Evolutionary conservation across 441 rosid genomes (phyloP), one percentile per base, ranked within the genome.

Genomic region (Euphorbia celastroides): DNA sequence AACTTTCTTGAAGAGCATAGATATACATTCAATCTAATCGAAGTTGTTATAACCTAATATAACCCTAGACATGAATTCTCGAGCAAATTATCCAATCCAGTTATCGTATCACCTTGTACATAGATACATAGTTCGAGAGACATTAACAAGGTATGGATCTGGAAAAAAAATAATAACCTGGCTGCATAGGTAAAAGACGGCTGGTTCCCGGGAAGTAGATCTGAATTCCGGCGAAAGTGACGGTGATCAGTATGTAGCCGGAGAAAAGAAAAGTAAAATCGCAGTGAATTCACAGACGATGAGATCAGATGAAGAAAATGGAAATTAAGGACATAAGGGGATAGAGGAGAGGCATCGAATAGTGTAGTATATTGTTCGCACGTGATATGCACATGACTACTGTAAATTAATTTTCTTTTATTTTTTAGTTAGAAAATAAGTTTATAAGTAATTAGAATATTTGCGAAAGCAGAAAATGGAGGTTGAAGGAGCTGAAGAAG

Each of bases 401-500:
- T n/a, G n/a, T 55, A 55, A 31, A 22, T 54, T 23, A 23, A 5
- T 54, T 54, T 25, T 25, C 20, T 41, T 1, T 11, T 23, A 22
- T 22, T 46, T 20, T 46, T 2, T 5, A 46, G n/a, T 14, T 14
- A 14, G 14, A 1, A 1, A 46, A n/a, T 46, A 14, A 2, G n/a
- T 46, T 46, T 2, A 11, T n/a, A n/a, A n/a, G n/a, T n/a, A n/a
- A n/a, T n/a, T n/a, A n/a, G n/a, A n/a, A n/a, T n/a, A 44, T 11
- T n/a, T n/a, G n/a, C 73, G 63, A 66, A 89, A 83, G n/a, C n/a
- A n/a, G n/a, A n/a, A n/a, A n/a, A n/a, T n/a, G n/a, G n/a, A n/a
- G n/a, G n/a, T n/a, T n/a, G n/a, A n/a, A n/a, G n/a, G n/a, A 85
- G 87, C 72, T 93, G 98, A 97, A 84, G 88, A 89, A 78, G 54